Evolutionary conservation across 2,329 filamentous ascomycete species (phyloP).

Genomic region (Cladosporium sp.): DNA sequence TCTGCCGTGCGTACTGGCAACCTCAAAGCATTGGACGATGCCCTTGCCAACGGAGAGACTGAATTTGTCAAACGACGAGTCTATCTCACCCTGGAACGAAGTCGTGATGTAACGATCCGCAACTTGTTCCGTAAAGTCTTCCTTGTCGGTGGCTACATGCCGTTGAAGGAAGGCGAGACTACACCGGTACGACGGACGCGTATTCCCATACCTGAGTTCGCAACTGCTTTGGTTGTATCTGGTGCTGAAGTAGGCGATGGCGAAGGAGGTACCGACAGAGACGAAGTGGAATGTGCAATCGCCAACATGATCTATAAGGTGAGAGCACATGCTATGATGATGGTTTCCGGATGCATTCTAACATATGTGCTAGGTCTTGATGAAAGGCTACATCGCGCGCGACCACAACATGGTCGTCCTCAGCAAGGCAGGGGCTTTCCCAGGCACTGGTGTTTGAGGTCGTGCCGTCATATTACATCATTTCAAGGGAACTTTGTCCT

Average conservation of each 20-base stretch:
- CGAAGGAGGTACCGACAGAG: conserved; percentile 66
- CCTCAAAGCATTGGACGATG: conserved; percentile 76
- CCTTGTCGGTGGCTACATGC: conserved; percentile 75
- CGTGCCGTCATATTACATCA: no score
- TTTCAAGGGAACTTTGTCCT: no score
- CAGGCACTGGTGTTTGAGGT: conserved; percentile 60
- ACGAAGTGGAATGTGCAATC: conserved; percentile 92
- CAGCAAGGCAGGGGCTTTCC: conserved; percentile 89
- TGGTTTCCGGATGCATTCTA: not conserved
- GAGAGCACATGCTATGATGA: conserved; percentile 24
- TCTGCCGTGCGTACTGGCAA: conserved; percentile 78
- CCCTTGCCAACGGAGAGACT: conserved; percentile 76
- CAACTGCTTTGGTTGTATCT: conserved; percentile 73
- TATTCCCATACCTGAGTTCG: conserved; percentile 78
- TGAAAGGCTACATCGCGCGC: conserved; percentile 97
- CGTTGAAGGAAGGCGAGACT: conserved; percentile 62
- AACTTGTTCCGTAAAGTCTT: conserved; percentile 93
- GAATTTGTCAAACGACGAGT: conserved; percentile 91
- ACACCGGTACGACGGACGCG: conserved; percentile 66
- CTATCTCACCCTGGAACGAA: conserved; percentile 88
- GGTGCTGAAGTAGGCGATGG: conserved; percentile 47
- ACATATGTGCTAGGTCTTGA: conserved; percentile 61
- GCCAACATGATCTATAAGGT: conserved; percentile 99
- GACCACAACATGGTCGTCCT: conserved; percentile 86
- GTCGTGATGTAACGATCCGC: conserved; percentile 83